These are phyloP conservation scores for Yueomyces sp. DNA, from an alignment of 805 yeast species.

Conservation along the genomic window DNA sequence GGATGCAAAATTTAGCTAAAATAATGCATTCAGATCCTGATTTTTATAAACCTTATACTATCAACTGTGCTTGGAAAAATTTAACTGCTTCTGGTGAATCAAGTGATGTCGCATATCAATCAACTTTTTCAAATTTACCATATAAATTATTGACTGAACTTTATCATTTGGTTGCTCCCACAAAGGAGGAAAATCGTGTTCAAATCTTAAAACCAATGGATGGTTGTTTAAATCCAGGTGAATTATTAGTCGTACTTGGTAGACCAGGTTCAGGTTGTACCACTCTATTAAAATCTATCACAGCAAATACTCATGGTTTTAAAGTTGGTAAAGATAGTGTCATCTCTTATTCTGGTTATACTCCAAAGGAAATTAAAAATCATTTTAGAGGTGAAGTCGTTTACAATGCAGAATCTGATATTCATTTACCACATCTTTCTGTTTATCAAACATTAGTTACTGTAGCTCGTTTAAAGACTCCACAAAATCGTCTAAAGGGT, in stretches of 20 bases:
- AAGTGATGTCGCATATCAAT: slow-evolving; percentile 53
- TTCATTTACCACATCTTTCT: slow-evolving; percentile 54
- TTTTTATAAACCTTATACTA: slow-evolving; percentile 44
- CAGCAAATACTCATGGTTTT: slow-evolving; percentile 49
- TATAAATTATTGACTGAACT: slow-evolving; percentile 16
- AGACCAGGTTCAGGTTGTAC: slow-evolving; percentile 75
- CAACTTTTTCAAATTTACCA: slow-evolving; percentile 37
- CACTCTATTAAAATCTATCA: slow-evolving; percentile 46
- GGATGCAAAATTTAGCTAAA: slow-evolving; percentile 55
- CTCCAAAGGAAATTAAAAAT: slow-evolving; percentile 34
- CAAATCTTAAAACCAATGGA: slow-evolving; percentile 55
- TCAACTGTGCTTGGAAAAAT: slow-evolving; percentile 47
- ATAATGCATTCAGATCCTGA: slow-evolving; percentile 42
- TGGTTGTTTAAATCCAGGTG: slow-evolving; percentile 48
- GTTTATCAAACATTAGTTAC: slow-evolving; percentile 54
- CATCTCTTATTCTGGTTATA: slow-evolving; percentile 42
- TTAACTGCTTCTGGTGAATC: slow-evolving; percentile 54
- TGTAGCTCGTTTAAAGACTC: slow-evolving; percentile 50
- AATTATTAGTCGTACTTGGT: slow-evolving; percentile 55
- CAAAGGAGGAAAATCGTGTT: slow-evolving; percentile 23
- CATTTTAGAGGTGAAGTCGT: slow-evolving; percentile 58
- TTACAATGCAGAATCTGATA: slow-evolving; percentile 55
- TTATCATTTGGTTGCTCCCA: slow-evolving; percentile 10
- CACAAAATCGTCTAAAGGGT: slow-evolving; percentile 47
- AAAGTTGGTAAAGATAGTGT: slow-evolving; percentile 32